phyloP scores from a whole-genome alignment of 139 green algal species.

The Ulvella scutata region DNA sequence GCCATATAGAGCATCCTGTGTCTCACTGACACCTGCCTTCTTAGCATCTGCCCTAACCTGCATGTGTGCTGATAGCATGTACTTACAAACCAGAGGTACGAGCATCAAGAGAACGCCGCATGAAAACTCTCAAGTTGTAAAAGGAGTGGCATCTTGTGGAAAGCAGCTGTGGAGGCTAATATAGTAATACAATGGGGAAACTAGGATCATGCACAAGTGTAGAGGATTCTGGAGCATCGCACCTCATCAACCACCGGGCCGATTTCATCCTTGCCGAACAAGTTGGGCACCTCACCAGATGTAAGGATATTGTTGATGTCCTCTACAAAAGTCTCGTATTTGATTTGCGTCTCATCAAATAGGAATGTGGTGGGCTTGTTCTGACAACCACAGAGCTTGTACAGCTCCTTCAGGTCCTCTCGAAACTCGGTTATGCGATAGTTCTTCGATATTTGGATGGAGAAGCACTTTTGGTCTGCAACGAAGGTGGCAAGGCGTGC shows the following conservation, averaged over 20 bases:
- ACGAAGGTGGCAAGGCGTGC: conserved; percentile 60
- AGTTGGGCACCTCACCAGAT: conserved; percentile 47
- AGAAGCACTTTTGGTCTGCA: conserved; percentile 59
- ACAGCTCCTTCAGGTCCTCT: conserved; percentile 62
- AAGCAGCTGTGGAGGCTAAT: no score
- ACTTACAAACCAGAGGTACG: no score
- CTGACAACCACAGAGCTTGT: conserved; percentile 33
- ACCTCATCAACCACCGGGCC: conserved; percentile 51
- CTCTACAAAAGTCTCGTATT: conserved; percentile 62
- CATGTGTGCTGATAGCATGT: no score
- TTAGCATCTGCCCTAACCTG: conserved; percentile 35
- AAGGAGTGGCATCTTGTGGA: no score
- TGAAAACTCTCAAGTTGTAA: no score
- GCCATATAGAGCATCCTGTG: conserved; percentile 41
- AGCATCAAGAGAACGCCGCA: no score
- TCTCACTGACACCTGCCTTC: conserved; percentile 27
- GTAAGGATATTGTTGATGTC: conserved; percentile 75
- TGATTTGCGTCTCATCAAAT: conserved; percentile 71
- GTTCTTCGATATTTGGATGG: conserved; percentile 66
- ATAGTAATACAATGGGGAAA: no score
- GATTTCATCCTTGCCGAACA: conserved; percentile 64
- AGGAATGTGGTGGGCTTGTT: conserved; percentile 62
- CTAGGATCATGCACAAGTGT: no score
- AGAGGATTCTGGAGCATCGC: neutral
- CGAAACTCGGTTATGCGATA: conserved; percentile 49